Base-by-base conservation (phyloP, 495 filamentous ascomycete species). In the Alectoria sarmentosa region DNA sequence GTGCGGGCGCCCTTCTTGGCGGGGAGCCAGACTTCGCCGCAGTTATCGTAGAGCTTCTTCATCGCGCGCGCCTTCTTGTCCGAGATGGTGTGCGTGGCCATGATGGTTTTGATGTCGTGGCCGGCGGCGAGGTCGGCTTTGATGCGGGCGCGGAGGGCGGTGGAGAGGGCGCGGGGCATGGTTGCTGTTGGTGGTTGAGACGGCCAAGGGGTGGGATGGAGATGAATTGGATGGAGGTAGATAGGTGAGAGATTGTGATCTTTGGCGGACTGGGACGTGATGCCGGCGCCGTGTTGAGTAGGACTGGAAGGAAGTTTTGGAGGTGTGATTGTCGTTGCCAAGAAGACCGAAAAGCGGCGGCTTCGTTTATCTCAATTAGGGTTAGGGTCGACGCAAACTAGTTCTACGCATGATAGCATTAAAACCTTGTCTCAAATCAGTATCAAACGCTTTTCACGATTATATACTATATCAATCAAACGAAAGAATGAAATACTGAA, bases 11-110 rank as follows among this genome's bases (percentile, higher is more conserved):
- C 17, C 39, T 63, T 34, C 10, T 42, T 42, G 5, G 34, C 26
- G 4, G 62, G 56, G 10, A 66, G 30, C 34, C 36, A 57, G 34
- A 70, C 69, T 41, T 70, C 69, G 46, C 69, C 69, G 11, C 54
- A 60, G 39, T 68, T 54, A 21, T 64, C 41, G 59, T 54, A 70
- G 36, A 56, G 44, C 44, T 62, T 62, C 36, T 60, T 55, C 69
- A 70, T 68, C 23, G 60, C 52, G 49, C 66, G 57, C 38, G 62
- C 58, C 61, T 68, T 68, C 1, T 46, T 34, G 14, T 61, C 46
- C 9, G 66, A 64, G 37, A 68, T 60, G 30, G 21, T 6, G 21
- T 68, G 57, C 17, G 32, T 56, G 39, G 49, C 17, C 46, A 34
- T 55, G 21, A 68, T 57, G 34, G 59, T 52, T 59, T 38, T 38